Evolutionary conservation across 257 asterid species (phyloP).

Genomic region (Craterostigma plantagineum): DNA sequence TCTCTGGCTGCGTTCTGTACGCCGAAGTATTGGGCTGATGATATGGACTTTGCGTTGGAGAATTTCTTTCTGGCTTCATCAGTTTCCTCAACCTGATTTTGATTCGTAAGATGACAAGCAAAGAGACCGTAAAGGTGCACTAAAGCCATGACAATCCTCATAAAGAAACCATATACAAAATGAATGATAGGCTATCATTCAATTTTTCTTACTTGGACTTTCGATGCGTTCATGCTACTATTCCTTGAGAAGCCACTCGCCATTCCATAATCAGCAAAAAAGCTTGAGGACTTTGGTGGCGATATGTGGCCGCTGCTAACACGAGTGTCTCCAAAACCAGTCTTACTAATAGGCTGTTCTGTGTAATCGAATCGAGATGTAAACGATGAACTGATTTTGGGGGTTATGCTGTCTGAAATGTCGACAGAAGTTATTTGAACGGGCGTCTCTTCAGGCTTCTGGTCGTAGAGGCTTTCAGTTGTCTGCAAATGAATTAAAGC

Average conservation of each 20-base stretch:
- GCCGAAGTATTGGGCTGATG: constrained; percentile 93
- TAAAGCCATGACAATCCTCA: not conserved
- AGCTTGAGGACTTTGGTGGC: constrained; percentile 70
- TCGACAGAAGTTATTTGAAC: constrained; percentile 40
- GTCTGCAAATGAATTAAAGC: constrained; percentile 33
- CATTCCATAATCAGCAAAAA: constrained; percentile 90
- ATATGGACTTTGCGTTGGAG: constrained; percentile 86
- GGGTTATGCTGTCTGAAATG: constrained; percentile 26
- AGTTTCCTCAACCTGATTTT: constrained; percentile 68
- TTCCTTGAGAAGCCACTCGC: constrained; percentile 72
- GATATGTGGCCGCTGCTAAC: constrained; percentile 31
- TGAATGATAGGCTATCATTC: not conserved
- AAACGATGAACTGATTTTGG: constrained; percentile 30
- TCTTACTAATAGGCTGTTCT: constrained; percentile 62
- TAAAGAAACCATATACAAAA: not conserved
- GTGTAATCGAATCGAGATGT: constrained; percentile 75
- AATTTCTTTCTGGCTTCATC: constrained; percentile 99
- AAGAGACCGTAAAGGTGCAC: not conserved
- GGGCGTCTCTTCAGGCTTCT: constrained; percentile 75
- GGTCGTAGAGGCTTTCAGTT: constrained; percentile 86
- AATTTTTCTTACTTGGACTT: constrained; percentile 46
- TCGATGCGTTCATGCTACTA: constrained; percentile 42
- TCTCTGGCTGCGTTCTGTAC: constrained; percentile 38
- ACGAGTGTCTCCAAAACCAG: constrained; percentile 42
- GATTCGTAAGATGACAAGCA: constrained; percentile 1